Conservation (phyloP, 2,329 filamentous ascomycete species). For the Sporothrix inflata region DNA sequence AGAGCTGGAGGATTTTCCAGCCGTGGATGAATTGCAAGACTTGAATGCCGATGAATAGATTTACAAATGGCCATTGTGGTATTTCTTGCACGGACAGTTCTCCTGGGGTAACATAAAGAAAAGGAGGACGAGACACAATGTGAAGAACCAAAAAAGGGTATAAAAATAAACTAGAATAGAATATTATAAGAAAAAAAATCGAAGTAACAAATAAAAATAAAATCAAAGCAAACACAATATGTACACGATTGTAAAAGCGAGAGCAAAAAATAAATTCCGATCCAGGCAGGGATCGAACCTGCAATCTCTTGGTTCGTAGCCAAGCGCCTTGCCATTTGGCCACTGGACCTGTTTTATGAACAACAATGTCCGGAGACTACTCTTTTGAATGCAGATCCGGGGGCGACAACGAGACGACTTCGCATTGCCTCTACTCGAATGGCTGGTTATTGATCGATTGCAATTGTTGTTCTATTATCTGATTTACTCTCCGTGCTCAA, state of each 20-base stretch:
- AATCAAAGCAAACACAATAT: too few species aligned
- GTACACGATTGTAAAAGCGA: not conserved
- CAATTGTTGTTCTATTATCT: not conserved
- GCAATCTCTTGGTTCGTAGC: conserved; percentile 46
- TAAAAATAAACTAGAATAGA: not conserved
- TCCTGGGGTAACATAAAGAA: too few species aligned
- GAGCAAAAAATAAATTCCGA: conserved; percentile 26
- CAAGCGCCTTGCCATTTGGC: conserved; percentile 44
- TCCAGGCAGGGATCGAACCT: conserved; percentile 44
- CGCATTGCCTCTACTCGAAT: not conserved
- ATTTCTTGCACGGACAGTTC: too few species aligned
- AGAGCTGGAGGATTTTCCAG: too few species aligned
- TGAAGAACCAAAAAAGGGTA: not conserved
- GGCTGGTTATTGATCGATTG: not conserved
- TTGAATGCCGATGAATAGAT: too few species aligned
- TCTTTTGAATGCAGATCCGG: not conserved
- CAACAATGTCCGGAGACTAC: too few species aligned
- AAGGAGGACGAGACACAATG: not conserved
- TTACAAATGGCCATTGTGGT: too few species aligned
- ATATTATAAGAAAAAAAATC: conserved; percentile 11
- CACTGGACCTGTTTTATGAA: conserved; percentile 34
- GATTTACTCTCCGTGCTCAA: not conserved
- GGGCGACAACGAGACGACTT: not conserved
- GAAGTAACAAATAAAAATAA: not conserved
- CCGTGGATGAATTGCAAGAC: too few species aligned